Evolutionary conservation across 345 rosid genomes (phyloP).

Genomic region (Pistacia atlantica): DNA sequence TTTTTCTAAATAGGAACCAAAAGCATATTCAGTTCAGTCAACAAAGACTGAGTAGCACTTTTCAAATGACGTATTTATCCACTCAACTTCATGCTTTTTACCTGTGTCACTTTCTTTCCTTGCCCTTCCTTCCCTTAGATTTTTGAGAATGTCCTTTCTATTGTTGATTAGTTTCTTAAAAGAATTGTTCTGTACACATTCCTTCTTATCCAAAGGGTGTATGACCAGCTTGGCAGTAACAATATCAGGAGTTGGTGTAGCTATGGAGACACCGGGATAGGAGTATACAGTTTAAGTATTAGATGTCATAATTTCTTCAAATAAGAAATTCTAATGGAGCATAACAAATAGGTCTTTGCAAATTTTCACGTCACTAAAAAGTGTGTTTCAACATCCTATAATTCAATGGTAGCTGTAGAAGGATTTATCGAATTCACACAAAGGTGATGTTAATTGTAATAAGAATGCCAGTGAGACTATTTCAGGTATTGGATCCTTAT

Average conservation of each 20-base stretch:
- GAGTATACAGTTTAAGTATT: background rate
- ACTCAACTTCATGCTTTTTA: no score
- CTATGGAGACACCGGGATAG: background rate
- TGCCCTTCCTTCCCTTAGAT: no score
- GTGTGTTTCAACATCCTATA: background rate
- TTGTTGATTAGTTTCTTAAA: background rate
- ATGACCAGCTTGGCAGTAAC: no score
- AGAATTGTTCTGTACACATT: background rate
- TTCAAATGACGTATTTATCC: background rate
- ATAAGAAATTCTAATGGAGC: background rate
- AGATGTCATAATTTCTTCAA: background rate
- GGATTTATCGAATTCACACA: background rate
- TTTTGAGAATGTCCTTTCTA: no score
- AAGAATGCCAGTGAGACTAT: background rate
- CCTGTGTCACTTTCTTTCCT: no score
- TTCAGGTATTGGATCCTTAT: background rate
- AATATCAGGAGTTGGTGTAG: no score
- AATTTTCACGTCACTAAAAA: background rate
- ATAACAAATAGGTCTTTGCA: background rate
- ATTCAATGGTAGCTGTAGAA: background rate
- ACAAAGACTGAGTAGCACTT: background rate
- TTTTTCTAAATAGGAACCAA: background rate
- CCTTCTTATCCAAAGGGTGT: background rate
- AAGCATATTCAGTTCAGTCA: background rate
- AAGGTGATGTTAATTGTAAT: background rate